Evolutionary conservation across 768 basidiomycete genomes (phyloP), one percentile per base, ranked within the genome.

Genomic region (Suillus spraguei): DNA sequence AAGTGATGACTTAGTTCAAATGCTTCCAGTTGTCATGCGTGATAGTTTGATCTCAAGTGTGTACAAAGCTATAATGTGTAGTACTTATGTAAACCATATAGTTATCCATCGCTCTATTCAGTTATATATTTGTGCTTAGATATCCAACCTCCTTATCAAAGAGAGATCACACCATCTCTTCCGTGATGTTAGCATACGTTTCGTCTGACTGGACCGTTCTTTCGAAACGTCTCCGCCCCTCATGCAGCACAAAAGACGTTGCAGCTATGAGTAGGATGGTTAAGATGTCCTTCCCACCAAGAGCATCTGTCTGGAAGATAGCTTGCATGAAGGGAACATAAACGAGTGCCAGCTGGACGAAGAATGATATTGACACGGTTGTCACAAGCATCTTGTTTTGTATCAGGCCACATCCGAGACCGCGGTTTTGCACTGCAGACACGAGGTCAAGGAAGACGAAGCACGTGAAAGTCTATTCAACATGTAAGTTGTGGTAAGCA

Each of bases 401-500:
- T 63, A 86, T 79, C 36, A 98, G 72, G 7, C 87, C 89, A 68
- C 95, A 97, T 49, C 89, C 88, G 17, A 99, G 85, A 13, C 95
- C 95, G 60, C 97, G 92, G 75, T 93, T 97, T 74, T 99, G 96
- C 38, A 97, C 76, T 1, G 97, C 97, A 44, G 95, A 98, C 11
- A 95, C 91, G 50, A 99, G 86, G 76, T 99, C 97, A 65, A 99
- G 89, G 82, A 98, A 93, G 63, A 99, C 97, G 77, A 99, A 99
- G 72, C 89, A 91, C 20, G 95, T 92, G 77, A 99, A 99, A 32
- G 97, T 97, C 97, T 97, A 75, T n/a, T 36, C 49, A 63, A 61
- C 55, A 67, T 60, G 59, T 69, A 50, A 59, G 39, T 47, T 28
- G 52, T 56, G 28, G 35, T 8, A 35, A 60, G 10, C 9, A 36